Evolutionary conservation across 345 rosid genomes (phyloP), one percentile per base, ranked within the genome.

Genomic region (Heritiera fomes): DNA sequence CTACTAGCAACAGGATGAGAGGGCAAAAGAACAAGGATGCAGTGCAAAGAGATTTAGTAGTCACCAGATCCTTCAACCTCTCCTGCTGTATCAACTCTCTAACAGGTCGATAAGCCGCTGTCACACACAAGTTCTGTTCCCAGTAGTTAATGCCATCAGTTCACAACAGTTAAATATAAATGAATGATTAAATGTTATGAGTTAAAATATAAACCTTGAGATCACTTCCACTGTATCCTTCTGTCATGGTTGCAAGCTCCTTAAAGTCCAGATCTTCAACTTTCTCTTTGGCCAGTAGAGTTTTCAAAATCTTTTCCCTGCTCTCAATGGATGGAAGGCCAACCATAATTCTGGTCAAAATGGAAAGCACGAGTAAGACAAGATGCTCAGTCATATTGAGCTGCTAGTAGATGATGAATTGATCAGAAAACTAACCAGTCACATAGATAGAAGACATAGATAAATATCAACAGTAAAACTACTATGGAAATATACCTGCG

Each of bases 51-150:
- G 28, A 13, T 40, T 55, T 49, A 11, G 40, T 64, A 77, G 76
- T 84, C 80, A 94, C 98, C 95, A 80, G 83, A 58, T 89, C 94
- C 84, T 91, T 97, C 87, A 81, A 71, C 83, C 89, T 84, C 81
- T 97, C 99, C 76, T 93, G 89, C 85, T 94, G 88, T 78, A 97
- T 83, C 73, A 94, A 84, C 84, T 97, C 99, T 73, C 99, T 87
- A 40, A 97, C 97, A 13, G 98, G 98, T 83, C 93, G 87, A 87
- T 97, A 94, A 3, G 99, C 99, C n/a, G 98, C 98, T 43, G 99
- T 91, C 45, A 89, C 84, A 34, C 99, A 97, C 78, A 97, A 82
- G 85, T 91, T 97, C 98, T 97, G 96, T 87, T 88, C 72, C 77
- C 71, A 83, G 80, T 30, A 74, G 66, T 61, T 61, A 67, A 81